Conservation (phyloP, 1,284 basidiomycete genomes). For the Apiotrichum laibachii region DNA sequence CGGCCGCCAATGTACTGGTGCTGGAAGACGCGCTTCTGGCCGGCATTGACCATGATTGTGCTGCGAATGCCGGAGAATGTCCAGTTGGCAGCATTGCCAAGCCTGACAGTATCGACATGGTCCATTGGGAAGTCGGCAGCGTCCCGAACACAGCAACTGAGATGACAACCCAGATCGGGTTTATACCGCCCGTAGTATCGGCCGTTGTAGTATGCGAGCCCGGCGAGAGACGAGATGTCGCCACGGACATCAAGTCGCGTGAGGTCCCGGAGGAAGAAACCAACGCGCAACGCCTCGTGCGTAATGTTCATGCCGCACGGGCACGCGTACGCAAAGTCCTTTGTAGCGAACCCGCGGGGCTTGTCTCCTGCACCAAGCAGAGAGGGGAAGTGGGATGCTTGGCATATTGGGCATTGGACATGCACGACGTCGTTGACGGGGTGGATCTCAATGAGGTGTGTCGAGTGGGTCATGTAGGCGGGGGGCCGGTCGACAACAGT, state of each 20-base stretch:
- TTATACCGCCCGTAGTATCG: background rate
- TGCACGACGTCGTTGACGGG: slow-evolving; percentile 3
- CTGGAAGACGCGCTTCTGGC: background rate
- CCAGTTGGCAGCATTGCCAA: background rate
- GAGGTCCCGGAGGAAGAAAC: slow-evolving; percentile 65
- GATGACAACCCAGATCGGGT: background rate
- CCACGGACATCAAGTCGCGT: background rate
- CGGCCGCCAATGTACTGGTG: too few relatives aligned
- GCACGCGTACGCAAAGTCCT: slow-evolving; percentile 9
- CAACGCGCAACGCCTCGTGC: slow-evolving; percentile 20
- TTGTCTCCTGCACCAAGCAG: slow-evolving; percentile 8
- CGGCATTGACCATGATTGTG: background rate
- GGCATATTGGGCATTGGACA: slow-evolving; percentile 22
- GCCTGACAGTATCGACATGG: background rate
- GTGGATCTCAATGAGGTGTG: slow-evolving; percentile 12
- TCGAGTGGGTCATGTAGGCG: slow-evolving; percentile 7
- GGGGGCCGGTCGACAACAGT: slow-evolving; percentile 2
- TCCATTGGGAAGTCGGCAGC: too few relatives aligned
- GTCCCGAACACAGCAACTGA: too few relatives aligned
- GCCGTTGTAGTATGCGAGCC: slow-evolving; percentile 1
- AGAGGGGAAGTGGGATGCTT: background rate
- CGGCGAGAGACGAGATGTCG: slow-evolving; percentile 1
- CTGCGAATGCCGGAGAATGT: background rate
- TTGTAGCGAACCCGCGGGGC: slow-evolving; percentile 13
- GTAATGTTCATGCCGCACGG: slow-evolving; percentile 13